These are phyloP conservation scores for Stachybotrys chlorohalonatus DNA, from an alignment of 2,329 filamentous ascomycete species.

Conservation along the genomic window DNA sequence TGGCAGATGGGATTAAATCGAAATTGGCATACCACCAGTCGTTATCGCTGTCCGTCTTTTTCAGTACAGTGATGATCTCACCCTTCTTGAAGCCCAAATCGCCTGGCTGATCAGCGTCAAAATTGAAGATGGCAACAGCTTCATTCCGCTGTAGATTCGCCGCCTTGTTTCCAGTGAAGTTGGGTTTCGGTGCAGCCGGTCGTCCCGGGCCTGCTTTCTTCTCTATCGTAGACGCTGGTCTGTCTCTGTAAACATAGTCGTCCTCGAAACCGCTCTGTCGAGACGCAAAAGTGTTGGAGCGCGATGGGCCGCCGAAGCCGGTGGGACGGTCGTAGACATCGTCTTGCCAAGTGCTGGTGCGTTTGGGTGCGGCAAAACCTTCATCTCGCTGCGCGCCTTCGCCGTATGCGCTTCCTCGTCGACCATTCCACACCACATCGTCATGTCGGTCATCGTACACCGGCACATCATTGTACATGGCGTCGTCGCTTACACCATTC, in stretches of 20 bases:
- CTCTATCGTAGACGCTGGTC: conserved; percentile 18
- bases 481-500: conserved; percentile 38
- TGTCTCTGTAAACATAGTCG: conserved; percentile 47
- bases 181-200: conserved; percentile 82
- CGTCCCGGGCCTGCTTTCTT: conserved; percentile 56
- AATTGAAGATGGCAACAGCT: conserved; percentile 84
- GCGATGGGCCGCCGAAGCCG: conserved; percentile 26
- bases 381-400: conserved; percentile 45
- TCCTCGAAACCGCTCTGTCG: conserved; percentile 30
- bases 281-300: conserved; percentile 43
- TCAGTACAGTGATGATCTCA: conserved; percentile 87
- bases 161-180: conserved; percentile 52
- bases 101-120: conserved; percentile 86
- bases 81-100: conserved; percentile 97
- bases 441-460: conserved; percentile 70
- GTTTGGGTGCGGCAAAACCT: conserved; percentile 47
- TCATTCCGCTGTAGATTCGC: conserved; percentile 60
- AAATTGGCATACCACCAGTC: conserved; percentile 73
- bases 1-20: not conserved
- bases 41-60: conserved; percentile 86
- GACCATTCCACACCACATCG: conserved; percentile 74
- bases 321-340: conserved; percentile 59
- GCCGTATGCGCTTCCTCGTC: conserved; percentile 60
- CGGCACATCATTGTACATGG: conserved; percentile 89
- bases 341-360: conserved; percentile 66